Conservation (phyloP, 805 yeast species). For the Wickerhamiella alocasiicola region DNA sequence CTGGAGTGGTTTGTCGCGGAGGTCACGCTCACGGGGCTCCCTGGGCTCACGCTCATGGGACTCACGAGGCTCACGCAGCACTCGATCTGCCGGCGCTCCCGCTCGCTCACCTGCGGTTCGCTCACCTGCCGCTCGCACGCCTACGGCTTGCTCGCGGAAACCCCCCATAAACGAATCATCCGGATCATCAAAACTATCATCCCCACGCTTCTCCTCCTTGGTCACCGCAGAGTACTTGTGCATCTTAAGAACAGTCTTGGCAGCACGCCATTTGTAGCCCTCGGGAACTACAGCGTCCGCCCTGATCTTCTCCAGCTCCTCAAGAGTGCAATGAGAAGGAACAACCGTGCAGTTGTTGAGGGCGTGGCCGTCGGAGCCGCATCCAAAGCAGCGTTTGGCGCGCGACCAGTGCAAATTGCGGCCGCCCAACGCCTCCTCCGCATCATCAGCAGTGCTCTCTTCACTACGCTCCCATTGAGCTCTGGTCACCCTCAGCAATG, state of each 20-base stretch:
- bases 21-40: too few species aligned
- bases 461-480: constrained; percentile 2
- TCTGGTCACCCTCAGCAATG: constrained; percentile 6
- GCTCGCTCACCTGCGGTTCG: too few species aligned
- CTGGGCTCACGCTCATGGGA: too few species aligned
- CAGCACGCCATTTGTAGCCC: constrained; percentile 12
- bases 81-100: too few species aligned
- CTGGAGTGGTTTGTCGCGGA: too few species aligned
- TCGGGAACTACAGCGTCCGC: constrained; percentile 6
- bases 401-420: constrained; percentile 12
- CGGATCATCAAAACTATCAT: not conserved
- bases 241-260: constrained; percentile 11
- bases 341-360: constrained; percentile 5
- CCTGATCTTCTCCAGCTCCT: constrained; percentile 4
- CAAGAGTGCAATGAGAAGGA: constrained; percentile 7
- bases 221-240: constrained; percentile 7
- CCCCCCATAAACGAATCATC: constrained; percentile 2
- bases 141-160: too few species aligned
- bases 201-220: not conserved
- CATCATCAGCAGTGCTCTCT: constrained; percentile 1
- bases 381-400: constrained; percentile 10
- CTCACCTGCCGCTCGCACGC: too few species aligned
- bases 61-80: too few species aligned
- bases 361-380: constrained; percentile 9
- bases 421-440: not conserved